Evolutionary conservation across 495 filamentous ascomycete genomes (phyloP).

Genomic region (Podospora fimiseda): DNA sequence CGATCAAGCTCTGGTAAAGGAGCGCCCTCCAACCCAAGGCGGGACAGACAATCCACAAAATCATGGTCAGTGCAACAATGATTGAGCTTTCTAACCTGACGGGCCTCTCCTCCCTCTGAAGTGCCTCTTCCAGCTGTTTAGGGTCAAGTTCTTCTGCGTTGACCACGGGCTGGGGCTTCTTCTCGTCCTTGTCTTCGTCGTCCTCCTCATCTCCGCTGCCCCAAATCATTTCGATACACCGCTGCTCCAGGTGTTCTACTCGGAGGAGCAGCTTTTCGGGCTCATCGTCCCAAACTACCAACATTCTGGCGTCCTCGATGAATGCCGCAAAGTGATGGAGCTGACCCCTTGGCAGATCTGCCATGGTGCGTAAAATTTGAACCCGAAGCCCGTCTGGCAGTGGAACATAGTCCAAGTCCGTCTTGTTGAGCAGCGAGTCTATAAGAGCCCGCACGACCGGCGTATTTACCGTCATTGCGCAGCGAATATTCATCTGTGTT

Average conservation of each 20-base stretch:
- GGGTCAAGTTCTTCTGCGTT: constrained; percentile 10
- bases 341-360: constrained; percentile 48
- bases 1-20: constrained; percentile 46
- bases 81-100: constrained; percentile 46
- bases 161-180: constrained; percentile 21
- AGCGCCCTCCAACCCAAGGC: constrained; percentile 51
- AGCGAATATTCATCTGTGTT: constrained; percentile 49
- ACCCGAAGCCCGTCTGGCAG: constrained; percentile 50
- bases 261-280: constrained; percentile 48
- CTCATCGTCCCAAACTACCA: constrained; percentile 65
- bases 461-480: constrained; percentile 28
- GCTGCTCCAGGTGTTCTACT: constrained; percentile 42
- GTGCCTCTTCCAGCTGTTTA: constrained; percentile 25
- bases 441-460: constrained; percentile 25
- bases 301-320: constrained; percentile 47
- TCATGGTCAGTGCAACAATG: constrained; percentile 45
- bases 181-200: constrained; percentile 32
- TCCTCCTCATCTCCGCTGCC: constrained; percentile 35
- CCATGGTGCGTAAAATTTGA: constrained; percentile 53
- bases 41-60: constrained; percentile 45
- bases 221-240: constrained; percentile 53
- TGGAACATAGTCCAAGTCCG: constrained; percentile 45
- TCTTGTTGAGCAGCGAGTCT: constrained; percentile 18
- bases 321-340: constrained; percentile 67
- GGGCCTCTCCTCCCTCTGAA: constrained; percentile 32